Evolutionary conservation across 371 early-diverging fungal genomes (phyloP), one percentile per base, ranked within the genome.

Genomic region (Rhizopus arrhizus): DNA sequence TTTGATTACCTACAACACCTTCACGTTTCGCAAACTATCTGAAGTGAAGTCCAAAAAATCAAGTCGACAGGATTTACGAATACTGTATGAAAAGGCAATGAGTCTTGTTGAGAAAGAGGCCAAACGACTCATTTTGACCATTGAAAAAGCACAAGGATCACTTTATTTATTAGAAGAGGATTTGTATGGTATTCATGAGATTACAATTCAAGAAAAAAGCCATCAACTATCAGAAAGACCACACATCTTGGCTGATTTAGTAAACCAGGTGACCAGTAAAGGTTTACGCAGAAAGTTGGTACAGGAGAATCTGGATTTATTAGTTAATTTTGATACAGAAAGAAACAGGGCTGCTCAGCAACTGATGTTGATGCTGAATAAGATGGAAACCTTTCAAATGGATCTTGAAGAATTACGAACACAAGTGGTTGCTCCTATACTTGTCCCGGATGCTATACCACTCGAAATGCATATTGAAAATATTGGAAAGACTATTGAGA

Each of bases 391-490:
- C 0, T 73, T 78, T 53, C 81, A 81, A 50, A 70, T 77, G 69
- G 81, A 81, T 62, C 57, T 81, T 22, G 77, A 78, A 56, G 81
- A 81, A 56, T 55, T 81, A 29, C 56, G 81, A 10, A 43, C 77
- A 10, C 81, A 78, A 38, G 77, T 78, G 0, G 69, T 73, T 3
- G 62, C 62, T 3, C 81, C 81, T 2, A 65, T 78, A 33, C 51
- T 78, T 5, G 54, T 69, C 3, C 73, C 77, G 3, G 75, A 78
- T 29, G 48, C 58, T 4, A 55, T 81, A 43, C 75, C 81, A 1
- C 33, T 81, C 8, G 79, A 78, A 47, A 49, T 78, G 41, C 81
- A 80, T 59, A 77, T 81, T 13, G 75, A 81, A 50, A 81, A 74
- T 48, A 66, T 80, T 22, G 70, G 66, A 4, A 80, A 78, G 55